Evolutionary conservation across 2,329 filamentous ascomycete genomes (phyloP).

Genomic region (Ceratocystis smalleyi): DNA sequence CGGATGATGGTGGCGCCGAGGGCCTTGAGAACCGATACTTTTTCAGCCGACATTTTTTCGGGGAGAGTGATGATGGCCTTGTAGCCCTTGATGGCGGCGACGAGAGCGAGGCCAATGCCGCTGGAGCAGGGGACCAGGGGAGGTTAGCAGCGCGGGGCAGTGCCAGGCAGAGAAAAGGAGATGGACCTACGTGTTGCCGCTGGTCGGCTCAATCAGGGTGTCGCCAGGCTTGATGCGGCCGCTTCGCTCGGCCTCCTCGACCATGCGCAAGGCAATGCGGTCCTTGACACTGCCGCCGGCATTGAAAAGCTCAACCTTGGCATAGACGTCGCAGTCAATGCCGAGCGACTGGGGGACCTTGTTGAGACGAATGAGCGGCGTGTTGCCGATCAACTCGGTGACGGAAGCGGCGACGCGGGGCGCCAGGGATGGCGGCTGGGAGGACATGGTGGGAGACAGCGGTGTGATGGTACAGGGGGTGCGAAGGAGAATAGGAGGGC

Average conservation of each 20-base stretch:
- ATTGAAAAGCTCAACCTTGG: constrained; percentile 86
- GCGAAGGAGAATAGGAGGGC: not conserved
- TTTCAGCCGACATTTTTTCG: constrained; percentile 98
- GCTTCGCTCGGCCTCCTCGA: constrained; percentile 80
- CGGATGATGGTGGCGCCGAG: constrained; percentile 95
- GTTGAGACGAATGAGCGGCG: constrained; percentile 86
- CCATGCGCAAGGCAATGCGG: constrained; percentile 90
- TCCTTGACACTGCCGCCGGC: constrained; percentile 90
- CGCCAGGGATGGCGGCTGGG: constrained; percentile 25
- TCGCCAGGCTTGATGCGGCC: constrained; percentile 94
- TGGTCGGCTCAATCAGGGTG: constrained; percentile 94
- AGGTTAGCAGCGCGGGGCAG: not conserved
- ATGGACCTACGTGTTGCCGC: constrained; percentile 61
- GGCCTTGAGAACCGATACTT: constrained; percentile 85
- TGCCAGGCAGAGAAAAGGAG: not conserved
- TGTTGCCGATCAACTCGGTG: constrained; percentile 83
- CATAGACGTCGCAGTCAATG: constrained; percentile 77
- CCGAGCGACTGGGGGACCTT: constrained; percentile 82
- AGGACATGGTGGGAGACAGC: not conserved
- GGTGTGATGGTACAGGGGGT: not conserved
- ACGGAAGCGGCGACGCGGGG: constrained; percentile 42
- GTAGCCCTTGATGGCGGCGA: constrained; percentile 92
- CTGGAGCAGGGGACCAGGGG: constrained; percentile 21
- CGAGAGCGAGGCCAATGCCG: constrained; percentile 85
- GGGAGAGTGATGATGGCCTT: constrained; percentile 97